Evolutionary conservation across 129 eudicot species (phyloP), one percentile per base, ranked within the genome.

Genomic region (Tagetes erecta): DNA sequence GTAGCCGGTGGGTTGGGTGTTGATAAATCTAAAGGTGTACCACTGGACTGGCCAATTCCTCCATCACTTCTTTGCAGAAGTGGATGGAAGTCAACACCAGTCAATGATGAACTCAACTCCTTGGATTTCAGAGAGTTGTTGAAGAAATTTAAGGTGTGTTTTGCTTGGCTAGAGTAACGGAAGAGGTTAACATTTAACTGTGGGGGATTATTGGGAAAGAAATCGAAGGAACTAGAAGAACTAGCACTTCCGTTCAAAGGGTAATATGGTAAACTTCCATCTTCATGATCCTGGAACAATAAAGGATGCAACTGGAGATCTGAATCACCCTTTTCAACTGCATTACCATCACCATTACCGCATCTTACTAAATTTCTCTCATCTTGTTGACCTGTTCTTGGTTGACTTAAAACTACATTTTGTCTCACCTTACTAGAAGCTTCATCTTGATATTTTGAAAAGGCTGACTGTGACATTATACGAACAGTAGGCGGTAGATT

Each of bases 401-500:
- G 42, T 76, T 72, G 69, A 52, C 47, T 56, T 52, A 66, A 57
- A 36, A 40, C 72, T 9, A 41, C 35, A 47, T 56, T 80, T 67
- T 79, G 68, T 68, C 78, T 77, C 50, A 31, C 78, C 49, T 59
- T 85, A 44, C 65, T 67, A n/a, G 82, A 67, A 37, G 83, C 63
- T 72, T 78, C 86, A 44, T 59, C 84, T 75, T 79, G 87, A 39
- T 83, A 93, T 63, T 55, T 83, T 69, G 81, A 82, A 67, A 91
- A 83, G 36, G 97, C 92, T 1, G 96, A 85, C 66, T 88, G 91
- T 0, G 99, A 83, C 86, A 94, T 94, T 51, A 94, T 66, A 44
- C 97, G 97, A 49, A 90, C 99, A 63, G 97, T 80, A 65, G 99
- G 86, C 3, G 99, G 99, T 60, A 94, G 97, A 81, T 94, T 90